Percentiles rank a stretch among this genome's conserved stretches.
Conservation (phyloP, 2,329 filamentous ascomycete genomes). For the Fusarium nelsonii region DNA sequence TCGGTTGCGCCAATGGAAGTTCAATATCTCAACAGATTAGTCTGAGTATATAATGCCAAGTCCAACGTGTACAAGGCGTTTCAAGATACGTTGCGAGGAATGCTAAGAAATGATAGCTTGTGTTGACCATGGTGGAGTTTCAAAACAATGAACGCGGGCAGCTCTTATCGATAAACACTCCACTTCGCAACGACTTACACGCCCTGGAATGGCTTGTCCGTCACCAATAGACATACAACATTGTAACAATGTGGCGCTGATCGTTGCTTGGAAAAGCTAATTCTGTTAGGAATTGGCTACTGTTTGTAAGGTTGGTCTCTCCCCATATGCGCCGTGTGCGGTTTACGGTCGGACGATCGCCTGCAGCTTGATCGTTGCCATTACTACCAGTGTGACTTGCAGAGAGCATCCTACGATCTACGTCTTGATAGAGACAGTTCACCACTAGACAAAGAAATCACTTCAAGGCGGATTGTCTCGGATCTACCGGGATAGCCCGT, state of each 20-base stretch:
- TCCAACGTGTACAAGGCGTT: neutral
- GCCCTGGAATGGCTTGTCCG: neutral
- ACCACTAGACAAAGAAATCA: neutral
- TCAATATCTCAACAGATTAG: neutral
- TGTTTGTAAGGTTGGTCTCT: neutral
- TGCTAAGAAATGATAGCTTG: slow-evolving; percentile 3
- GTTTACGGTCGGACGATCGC: too few species aligned
- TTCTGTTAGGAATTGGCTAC: too few species aligned
- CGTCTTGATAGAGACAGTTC: neutral
- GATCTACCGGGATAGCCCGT: neutral
- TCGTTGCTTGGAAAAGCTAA: neutral
- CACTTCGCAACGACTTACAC: slow-evolving; percentile 16
- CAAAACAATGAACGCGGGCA: slow-evolving; percentile 36
- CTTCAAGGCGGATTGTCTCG: neutral
- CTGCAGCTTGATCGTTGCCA: neutral
- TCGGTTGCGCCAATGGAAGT: neutral
- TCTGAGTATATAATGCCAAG: neutral
- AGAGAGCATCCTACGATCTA: neutral
- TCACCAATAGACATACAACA: neutral
- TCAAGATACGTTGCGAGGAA: neutral
- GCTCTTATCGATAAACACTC: slow-evolving; percentile 38
- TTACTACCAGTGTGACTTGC: neutral
- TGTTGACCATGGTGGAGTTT: slow-evolving; percentile 34
- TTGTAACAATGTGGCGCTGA: neutral
- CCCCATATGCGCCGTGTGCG: too few species aligned